Base-by-base conservation (phyloP, 2,329 filamentous ascomycete species). In the Seiridium cupressi region DNA sequence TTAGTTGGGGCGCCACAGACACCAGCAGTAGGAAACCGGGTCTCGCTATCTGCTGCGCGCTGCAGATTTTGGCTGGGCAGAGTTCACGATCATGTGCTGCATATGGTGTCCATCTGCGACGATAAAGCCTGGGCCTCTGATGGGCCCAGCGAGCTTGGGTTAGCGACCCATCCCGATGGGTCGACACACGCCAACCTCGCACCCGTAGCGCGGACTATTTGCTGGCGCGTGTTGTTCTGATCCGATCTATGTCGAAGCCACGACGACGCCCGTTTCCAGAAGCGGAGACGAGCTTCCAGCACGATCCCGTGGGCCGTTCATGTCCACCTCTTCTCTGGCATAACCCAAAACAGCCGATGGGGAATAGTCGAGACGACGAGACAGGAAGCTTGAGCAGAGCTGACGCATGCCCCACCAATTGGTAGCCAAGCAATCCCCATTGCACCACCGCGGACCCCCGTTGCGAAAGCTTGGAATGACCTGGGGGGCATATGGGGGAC, bases 311-410 rank as follows among this genome's bases (percentile, higher is more conserved):
- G 38, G 7, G 7, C 13, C 7, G 7, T 42, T 13, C 13, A 42
- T 42, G 38, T 42, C 38, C 7, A 7, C 7, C 7, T 13, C 38
- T 7, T 13, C 13, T 42, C 38, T 8, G 7, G 38, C 38, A 35
- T 38, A 35, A n/a, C 49, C 49, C 49, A 51, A 38, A 51, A 35
- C 49, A 34, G 49, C 34, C 49, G 49, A 35, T 35, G 49, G 34
- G 49, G 31, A 35, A 35, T 51, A 38, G 32, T 51, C 32, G 49
- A 38, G 49, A 51, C 31, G 49, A 51, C 49, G 49, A 51, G 49
- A 51, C 49, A 51, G 49, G 49, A 51, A 51, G 49, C 49, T 51
- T 51, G 49, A 51, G n/a, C 32, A 51, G 48, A 51, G 48, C 48
- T 51, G 48, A 51, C 49, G 49, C 49, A 35, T 26, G 49, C 9